Percentiles rank a stretch among this genome's conserved stretches.
These are phyloP conservation scores for Buxus sempervirens DNA, from an alignment of 164 flowering plant genomes.

Conservation along the genomic window DNA sequence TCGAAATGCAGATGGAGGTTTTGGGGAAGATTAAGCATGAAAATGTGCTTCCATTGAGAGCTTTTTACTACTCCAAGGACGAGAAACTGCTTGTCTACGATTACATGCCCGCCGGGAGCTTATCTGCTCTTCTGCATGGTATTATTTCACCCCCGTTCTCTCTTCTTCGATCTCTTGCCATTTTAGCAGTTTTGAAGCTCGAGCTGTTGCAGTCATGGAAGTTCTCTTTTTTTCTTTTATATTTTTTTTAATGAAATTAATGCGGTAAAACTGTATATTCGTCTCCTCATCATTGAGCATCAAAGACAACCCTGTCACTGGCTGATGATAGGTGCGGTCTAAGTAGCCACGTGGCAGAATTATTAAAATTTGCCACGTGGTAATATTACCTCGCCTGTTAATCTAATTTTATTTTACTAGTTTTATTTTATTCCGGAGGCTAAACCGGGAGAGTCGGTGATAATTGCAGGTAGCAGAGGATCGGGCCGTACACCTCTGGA, in stretches of 20 bases:
- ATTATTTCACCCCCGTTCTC: conserved; percentile 2
- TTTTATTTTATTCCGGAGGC: background rate
- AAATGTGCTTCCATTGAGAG: conserved; percentile 61
- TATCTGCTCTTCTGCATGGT: conserved; percentile 71
- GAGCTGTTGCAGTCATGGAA: conserved; percentile 2
- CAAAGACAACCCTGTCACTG: no score
- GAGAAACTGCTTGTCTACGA: conserved; percentile 71
- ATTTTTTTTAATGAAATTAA: background rate
- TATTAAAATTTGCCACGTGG: no score
- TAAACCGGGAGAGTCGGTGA: background rate
- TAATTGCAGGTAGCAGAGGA: conserved; percentile 62
- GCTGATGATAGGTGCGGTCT: no score
- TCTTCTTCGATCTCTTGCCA: background rate
- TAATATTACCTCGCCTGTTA: no score
- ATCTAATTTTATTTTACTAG: no score
- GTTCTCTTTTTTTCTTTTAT: background rate
- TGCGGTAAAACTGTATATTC: no score
- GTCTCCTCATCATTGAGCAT: background rate
- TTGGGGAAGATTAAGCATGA: conserved; percentile 59
- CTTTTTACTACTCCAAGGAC: conserved; percentile 66
- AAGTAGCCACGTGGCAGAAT: no score
- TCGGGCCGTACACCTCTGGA: conserved; percentile 67
- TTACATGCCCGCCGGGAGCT: conserved; percentile 62
- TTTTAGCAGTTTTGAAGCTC: background rate
- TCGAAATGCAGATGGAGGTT: conserved; percentile 56